Conservation (phyloP, 2,329 filamentous ascomycete genomes). For the Fusarium globosum region DNA sequence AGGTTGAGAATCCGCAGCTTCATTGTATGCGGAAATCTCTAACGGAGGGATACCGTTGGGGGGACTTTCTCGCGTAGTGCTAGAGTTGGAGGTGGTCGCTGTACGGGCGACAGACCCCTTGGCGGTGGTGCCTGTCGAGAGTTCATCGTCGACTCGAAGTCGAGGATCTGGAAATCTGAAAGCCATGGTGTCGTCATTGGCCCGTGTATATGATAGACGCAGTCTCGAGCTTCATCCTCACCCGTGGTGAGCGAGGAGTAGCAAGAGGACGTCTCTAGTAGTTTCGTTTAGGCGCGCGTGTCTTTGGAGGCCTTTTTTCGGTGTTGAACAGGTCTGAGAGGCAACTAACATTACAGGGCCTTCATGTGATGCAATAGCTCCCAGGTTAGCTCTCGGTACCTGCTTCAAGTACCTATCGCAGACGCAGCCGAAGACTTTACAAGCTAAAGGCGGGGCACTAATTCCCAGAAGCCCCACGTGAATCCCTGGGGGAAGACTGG, state of each 20-base stretch:
- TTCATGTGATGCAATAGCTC: slow-evolving; percentile 48
- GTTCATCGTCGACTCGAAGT: slow-evolving; percentile 46
- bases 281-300: slow-evolving; percentile 5
- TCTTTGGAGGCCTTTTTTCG: slow-evolving; percentile 30
- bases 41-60: slow-evolving; percentile 36
- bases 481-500: slow-evolving; percentile 22
- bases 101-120: slow-evolving; percentile 38
- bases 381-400: slow-evolving; percentile 35
- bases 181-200: slow-evolving; percentile 52
- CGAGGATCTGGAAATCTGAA: slow-evolving; percentile 50
- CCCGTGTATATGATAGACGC: slow-evolving; percentile 38
- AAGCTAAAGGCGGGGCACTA: slow-evolving; percentile 47
- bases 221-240: slow-evolving; percentile 43
- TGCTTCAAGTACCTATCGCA: slow-evolving; percentile 30
- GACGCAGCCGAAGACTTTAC: slow-evolving; percentile 18
- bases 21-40: slow-evolving; percentile 35
- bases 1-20: slow-evolving; percentile 22
- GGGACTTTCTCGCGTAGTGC: slow-evolving; percentile 35
- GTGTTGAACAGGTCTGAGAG: slow-evolving; percentile 19
- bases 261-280: slow-evolving; percentile 27
- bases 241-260: slow-evolving; percentile 29
- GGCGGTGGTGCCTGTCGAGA: slow-evolving; percentile 24
- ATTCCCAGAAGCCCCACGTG: slow-evolving; percentile 39
- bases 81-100: slow-evolving; percentile 23
- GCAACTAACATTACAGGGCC: slow-evolving; percentile 23